Conservation (phyloP, 2,329 filamentous ascomycete genomes). For the Fusarium camptoceras region DNA sequence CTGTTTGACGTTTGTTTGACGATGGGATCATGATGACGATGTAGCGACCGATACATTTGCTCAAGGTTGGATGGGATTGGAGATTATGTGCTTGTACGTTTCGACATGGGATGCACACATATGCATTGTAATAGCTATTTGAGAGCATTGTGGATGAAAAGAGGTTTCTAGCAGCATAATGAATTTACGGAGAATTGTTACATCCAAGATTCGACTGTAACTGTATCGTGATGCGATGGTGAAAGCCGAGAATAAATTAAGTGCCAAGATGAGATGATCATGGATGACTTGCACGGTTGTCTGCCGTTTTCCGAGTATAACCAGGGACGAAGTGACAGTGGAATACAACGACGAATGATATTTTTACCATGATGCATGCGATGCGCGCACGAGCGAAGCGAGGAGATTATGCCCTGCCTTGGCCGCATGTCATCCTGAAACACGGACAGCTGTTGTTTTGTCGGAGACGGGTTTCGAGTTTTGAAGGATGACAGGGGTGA, state of each 20-base stretch:
- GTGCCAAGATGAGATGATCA: neutral
- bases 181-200: conserved; percentile 21
- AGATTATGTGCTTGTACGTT: conserved; percentile 30
- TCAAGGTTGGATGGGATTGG: conserved; percentile 30
- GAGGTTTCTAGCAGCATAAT: neutral
- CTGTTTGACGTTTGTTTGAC: conserved; percentile 18
- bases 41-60: conserved; percentile 36
- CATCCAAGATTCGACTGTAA: neutral
- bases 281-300: neutral
- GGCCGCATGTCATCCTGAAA: conserved; percentile 32
- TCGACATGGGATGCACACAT: conserved; percentile 36
- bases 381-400: neutral
- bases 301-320: conserved; percentile 13
- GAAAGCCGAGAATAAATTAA: neutral
- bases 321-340: conserved; percentile 12
- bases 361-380: conserved; percentile 16
- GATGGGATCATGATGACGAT: conserved; percentile 38
- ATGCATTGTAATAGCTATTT: conserved; percentile 24
- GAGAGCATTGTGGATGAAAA: conserved; percentile 5
- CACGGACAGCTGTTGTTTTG: conserved; percentile 19
- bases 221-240: conserved; percentile 1
- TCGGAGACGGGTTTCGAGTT: conserved; percentile 34
- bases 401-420: neutral
- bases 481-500: neutral
- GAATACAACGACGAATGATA: conserved; percentile 1